phyloP scores from a whole-genome alignment of 257 asterid genomes.

The Solanum pimpinellifolium region DNA sequence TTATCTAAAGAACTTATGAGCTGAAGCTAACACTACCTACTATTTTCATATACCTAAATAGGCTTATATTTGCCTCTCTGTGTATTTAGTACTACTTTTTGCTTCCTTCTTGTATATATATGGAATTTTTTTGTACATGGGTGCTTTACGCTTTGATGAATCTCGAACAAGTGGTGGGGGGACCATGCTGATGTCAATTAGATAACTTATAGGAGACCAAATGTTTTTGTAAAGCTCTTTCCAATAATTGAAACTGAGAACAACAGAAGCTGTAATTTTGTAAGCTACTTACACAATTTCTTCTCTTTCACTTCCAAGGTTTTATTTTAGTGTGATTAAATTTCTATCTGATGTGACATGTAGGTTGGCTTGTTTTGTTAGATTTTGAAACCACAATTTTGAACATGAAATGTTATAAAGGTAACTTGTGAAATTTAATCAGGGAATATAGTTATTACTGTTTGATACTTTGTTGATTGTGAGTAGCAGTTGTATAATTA shows the following conservation, averaged over 20 bases:
- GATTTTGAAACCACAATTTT: background rate
- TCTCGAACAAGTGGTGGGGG: conserved; percentile 11
- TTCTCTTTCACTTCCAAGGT: background rate
- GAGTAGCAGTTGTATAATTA: too few species aligned
- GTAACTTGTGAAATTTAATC: background rate
- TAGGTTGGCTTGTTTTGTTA: background rate
- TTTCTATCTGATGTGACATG: background rate
- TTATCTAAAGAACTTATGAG: too few species aligned
- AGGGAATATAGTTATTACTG: too few species aligned
- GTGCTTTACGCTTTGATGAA: conserved; percentile 53
- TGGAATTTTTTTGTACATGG: conserved; percentile 88
- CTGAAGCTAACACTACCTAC: too few species aligned
- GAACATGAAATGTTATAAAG: background rate
- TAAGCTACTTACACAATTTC: conserved; percentile 3
- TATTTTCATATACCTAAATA: too few species aligned
- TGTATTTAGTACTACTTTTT: conserved; percentile 36
- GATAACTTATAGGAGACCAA: conserved; percentile 70
- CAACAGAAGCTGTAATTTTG: conserved; percentile 71
- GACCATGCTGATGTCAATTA: conserved; percentile 41
- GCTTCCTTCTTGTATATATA: conserved; percentile 86
- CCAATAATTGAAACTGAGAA: conserved; percentile 79
- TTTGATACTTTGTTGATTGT: too few species aligned
- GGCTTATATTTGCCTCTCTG: too few species aligned
- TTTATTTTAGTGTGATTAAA: background rate
- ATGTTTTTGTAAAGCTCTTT: conserved; percentile 85